phyloP scores from a whole-genome alignment of 2,329 filamentous ascomycete genomes.

The Xylariaceae sp. region DNA sequence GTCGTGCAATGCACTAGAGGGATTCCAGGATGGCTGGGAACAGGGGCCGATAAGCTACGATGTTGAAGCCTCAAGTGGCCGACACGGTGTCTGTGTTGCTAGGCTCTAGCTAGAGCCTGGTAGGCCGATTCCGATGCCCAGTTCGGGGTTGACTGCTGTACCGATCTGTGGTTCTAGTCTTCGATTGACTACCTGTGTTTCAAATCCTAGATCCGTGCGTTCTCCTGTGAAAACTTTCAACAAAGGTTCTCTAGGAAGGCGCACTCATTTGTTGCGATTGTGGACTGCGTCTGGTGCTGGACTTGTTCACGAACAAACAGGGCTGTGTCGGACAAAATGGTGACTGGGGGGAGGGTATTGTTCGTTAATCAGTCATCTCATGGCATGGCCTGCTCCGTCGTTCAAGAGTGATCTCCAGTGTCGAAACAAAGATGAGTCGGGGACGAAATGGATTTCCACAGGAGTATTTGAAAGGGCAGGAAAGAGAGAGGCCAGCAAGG shows the following conservation, averaged over 20 bases:
- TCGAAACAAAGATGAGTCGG: slow-evolving; percentile 6
- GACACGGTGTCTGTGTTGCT: slow-evolving; percentile 10
- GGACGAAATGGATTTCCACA: slow-evolving; percentile 4
- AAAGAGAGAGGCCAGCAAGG: slow-evolving; percentile 17
- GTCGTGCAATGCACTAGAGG: too few species aligned
- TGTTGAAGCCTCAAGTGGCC: slow-evolving; percentile 9
- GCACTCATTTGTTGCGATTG: slow-evolving; percentile 2
- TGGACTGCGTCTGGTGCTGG: slow-evolving; percentile 2
- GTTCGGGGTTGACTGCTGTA: too few species aligned
- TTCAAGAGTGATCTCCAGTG: slow-evolving; percentile 8
- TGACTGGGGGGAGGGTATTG: slow-evolving; percentile 9
- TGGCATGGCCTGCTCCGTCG: slow-evolving; percentile 8
- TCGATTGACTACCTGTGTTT: too few species aligned
- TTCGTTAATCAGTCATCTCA: slow-evolving; percentile 13
- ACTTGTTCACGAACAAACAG: slow-evolving; percentile 2
- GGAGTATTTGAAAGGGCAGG: slow-evolving; percentile 11
- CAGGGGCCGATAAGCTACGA: slow-evolving; percentile 19
- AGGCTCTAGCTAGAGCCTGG: slow-evolving; percentile 4
- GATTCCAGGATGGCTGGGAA: slow-evolving; percentile 25
- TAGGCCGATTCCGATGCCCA: too few species aligned
- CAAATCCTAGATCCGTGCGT: too few species aligned
- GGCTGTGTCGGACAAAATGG: slow-evolving; percentile 8
- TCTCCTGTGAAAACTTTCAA: too few species aligned
- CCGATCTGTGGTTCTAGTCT: too few species aligned
- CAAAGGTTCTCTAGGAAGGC: background rate